Evolutionary conservation across 2,329 filamentous ascomycete species (phyloP).

Genomic region (Ceratocystis huliohia): DNA sequence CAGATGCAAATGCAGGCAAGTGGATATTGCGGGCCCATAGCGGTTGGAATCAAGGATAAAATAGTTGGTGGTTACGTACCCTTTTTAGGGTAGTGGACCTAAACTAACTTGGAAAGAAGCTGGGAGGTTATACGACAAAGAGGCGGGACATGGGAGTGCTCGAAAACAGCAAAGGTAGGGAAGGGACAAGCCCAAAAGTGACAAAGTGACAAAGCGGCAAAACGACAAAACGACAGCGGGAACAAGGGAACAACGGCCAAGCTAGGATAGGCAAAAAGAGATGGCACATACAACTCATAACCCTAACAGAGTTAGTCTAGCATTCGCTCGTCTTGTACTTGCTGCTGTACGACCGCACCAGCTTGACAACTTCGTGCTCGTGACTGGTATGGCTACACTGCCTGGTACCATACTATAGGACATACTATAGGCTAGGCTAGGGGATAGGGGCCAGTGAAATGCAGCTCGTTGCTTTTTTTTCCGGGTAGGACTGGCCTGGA

Average conservation of each 20-base stretch:
- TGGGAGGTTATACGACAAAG: too few species aligned
- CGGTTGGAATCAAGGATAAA: background rate
- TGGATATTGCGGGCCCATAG: background rate
- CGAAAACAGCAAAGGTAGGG: background rate
- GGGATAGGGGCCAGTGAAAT: background rate
- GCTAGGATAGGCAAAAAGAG: background rate
- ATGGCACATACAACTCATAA: background rate
- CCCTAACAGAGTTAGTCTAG: background rate
- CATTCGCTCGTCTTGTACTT: background rate
- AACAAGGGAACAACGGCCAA: background rate
- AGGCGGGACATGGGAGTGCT: too few species aligned
- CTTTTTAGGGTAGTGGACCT: background rate
- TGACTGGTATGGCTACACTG: background rate
- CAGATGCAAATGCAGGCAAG: conserved; percentile 4
- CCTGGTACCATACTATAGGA: background rate
- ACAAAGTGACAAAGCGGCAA: background rate
- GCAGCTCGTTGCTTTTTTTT: background rate
- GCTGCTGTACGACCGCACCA: background rate
- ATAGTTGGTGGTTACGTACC: background rate
- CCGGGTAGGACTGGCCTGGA: background rate
- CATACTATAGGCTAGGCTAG: background rate
- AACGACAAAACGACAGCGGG: background rate
- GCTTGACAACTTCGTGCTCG: background rate
- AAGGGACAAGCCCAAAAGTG: background rate
- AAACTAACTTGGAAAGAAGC: background rate